phyloP scores from a whole-genome alignment of 768 basidiomycete species.

The Serendipita sp. region DNA sequence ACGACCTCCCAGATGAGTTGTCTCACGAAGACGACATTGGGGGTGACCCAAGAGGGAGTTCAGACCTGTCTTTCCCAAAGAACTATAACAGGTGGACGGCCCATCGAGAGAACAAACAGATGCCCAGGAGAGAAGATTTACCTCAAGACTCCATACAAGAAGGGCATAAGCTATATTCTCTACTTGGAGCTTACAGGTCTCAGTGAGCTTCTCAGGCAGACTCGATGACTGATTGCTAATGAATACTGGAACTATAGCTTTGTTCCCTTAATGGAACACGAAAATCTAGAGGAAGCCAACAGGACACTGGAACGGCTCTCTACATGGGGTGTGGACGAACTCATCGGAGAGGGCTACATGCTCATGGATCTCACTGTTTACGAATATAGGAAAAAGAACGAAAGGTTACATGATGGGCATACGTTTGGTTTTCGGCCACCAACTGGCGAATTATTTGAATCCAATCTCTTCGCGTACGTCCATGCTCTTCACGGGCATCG shows the following conservation, averaged over 20 bases:
- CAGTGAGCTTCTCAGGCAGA: no score
- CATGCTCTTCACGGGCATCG: not conserved
- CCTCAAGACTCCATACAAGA: no score
- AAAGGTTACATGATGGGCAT: constrained; percentile 45
- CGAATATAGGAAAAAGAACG: constrained; percentile 28
- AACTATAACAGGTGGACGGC: not conserved
- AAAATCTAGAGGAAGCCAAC: constrained; percentile 48
- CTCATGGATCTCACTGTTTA: constrained; percentile 48
- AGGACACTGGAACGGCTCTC: constrained; percentile 46
- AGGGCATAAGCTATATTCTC: no score
- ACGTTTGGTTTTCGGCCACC: constrained; percentile 46
- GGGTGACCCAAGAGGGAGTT: no score
- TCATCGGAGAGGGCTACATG: constrained; percentile 57
- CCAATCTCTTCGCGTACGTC: constrained; percentile 55
- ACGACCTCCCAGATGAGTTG: no score
- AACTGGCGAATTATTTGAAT: constrained; percentile 44
- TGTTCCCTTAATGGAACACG: constrained; percentile 31
- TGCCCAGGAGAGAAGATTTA: no score
- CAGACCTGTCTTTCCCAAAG: no score
- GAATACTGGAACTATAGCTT: constrained; percentile 23
- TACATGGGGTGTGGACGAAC: constrained; percentile 43
- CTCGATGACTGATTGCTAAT: no score
- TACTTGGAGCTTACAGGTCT: no score
- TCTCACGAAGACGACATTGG: no score
- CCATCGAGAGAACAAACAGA: no score